Base-by-base conservation (phyloP, 2,329 filamentous ascomycete genomes). In the Hymenoscyphus scutula region DNA sequence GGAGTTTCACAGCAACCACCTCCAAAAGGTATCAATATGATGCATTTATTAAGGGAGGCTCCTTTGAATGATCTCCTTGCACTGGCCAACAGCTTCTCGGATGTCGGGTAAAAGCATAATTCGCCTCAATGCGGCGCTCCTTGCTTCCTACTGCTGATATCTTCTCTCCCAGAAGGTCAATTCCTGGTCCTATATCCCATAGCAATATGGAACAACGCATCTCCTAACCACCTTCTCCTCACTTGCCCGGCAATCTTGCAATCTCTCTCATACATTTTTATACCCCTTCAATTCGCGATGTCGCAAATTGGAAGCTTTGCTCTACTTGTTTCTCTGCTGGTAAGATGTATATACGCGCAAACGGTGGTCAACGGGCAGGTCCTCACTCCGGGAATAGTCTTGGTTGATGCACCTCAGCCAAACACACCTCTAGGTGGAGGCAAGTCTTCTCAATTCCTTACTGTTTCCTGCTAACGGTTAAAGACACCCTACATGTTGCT, bases 381-480 rank as follows among this genome's bases (percentile, higher is more conserved):
- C 60, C 89, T 83, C 70, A 91, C 88, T 0, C 87, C 88, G 0
- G 88, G 88, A 0, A 81, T 90, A 61, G 87, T 82, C 27, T 82
- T 90, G 61, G 77, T 90, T 38, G 82, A 90, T 74, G 81, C 88
- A 34, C 86, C 86, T 13, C 86, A 89, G 65, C 86, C 86, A 5
- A 81, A 82, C 58, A 88, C 86, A 11, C 85, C 86, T 0, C 72
- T 88, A 38, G 86, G 86, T 64, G 86, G 86, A 74, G 81, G 85
- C 85, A 74, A 70, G 82, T 78, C 19, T 29, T 4, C 7, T 11
- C 56, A 5, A n/a, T 48, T 11, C 27, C 2, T 10, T 23, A 15
- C 27, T 30, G 56, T 25, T 48, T 17, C 37, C 19, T 60, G 54
- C 67, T 67, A 56, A 63, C 67, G 65, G 34, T 59, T 25, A 51